Evolutionary conservation across 1,139 yeast genomes (phyloP).

Genomic region (Meyerozyma sp.): DNA sequence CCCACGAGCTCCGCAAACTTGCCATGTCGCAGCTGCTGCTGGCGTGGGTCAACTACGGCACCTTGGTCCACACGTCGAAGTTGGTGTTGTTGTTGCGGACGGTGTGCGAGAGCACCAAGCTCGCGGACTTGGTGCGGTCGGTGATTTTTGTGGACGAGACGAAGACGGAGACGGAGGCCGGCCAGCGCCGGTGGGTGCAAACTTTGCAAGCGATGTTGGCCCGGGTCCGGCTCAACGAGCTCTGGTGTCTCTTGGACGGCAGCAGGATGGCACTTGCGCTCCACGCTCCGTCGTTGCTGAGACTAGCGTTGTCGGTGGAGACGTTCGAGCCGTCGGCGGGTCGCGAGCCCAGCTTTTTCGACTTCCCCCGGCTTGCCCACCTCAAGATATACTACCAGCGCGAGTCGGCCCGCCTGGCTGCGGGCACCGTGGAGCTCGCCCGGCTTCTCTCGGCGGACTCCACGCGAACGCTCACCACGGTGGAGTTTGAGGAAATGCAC

Average conservation of each 20-base stretch:
- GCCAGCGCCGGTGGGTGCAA: neutral
- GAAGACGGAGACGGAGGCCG: neutral
- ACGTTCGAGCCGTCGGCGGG: neutral
- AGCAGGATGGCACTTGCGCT: neutral
- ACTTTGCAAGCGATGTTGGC: neutral
- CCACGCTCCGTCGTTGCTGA: neutral
- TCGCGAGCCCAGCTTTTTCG: neutral
- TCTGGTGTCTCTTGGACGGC: neutral
- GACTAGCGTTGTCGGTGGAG: neutral
- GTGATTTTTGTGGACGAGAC: constrained; percentile 8
- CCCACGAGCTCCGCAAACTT: constrained; percentile 6
- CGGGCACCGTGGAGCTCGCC: neutral
- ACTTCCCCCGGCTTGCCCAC: constrained; percentile 1
- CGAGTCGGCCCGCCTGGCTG: neutral
- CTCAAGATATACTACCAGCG: constrained; percentile 1
- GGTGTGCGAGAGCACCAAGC: constrained; percentile 7
- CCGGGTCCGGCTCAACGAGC: neutral
- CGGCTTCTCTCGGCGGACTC: neutral
- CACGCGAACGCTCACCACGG: constrained; percentile 1
- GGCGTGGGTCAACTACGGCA: constrained; percentile 13
- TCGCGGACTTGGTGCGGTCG: constrained; percentile 10
- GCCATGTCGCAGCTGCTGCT: constrained; percentile 7
- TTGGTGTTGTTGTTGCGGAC: constrained; percentile 9
- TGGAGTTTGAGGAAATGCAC: constrained; percentile 5
- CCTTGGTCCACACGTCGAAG: constrained; percentile 10